These are phyloP conservation scores for Beauveria varroae DNA, from an alignment of 2,329 filamentous ascomycete species.

Conservation along the genomic window DNA sequence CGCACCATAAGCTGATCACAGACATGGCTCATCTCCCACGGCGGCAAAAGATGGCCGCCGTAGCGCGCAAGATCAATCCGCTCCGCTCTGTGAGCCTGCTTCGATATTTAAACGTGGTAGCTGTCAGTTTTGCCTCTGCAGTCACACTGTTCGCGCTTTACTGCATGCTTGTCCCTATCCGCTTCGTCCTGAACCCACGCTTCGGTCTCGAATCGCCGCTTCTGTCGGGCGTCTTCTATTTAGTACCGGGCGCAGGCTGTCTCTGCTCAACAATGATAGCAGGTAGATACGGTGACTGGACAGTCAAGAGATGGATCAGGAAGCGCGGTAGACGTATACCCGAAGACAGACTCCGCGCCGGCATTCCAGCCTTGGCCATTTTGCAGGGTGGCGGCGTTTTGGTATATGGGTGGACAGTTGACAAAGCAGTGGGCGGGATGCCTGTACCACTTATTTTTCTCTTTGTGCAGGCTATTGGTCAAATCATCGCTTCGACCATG, in stretches of 20 bases:
- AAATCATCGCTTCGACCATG: conserved; percentile 68
- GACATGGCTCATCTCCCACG: conserved; percentile 51
- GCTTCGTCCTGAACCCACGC: conserved; percentile 66
- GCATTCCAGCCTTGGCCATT: conserved; percentile 47
- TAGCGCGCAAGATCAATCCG: conserved; percentile 60
- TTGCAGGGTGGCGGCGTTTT: conserved; percentile 57
- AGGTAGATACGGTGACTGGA: conserved; percentile 62
- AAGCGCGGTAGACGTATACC: conserved; percentile 55
- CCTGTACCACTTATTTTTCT: conserved; percentile 62
- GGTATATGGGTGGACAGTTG: conserved; percentile 49
- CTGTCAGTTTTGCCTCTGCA: conserved; percentile 49
- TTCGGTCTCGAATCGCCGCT: conserved; percentile 61
- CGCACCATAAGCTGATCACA: conserved; percentile 54
- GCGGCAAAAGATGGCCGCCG: conserved; percentile 40
- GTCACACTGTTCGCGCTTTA: conserved; percentile 69
- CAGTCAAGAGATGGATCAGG: conserved; percentile 56
- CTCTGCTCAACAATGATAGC: conserved; percentile 62
- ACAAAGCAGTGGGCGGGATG: conserved; percentile 43
- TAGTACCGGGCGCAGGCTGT: conserved; percentile 65
- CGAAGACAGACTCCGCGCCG: conserved; percentile 59
- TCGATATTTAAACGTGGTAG: conserved; percentile 60
- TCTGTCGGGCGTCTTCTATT: conserved; percentile 64
- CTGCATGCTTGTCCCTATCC: conserved; percentile 54
- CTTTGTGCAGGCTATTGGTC: conserved; percentile 66
- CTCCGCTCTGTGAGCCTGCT: conserved; percentile 56